Evolutionary conservation across 176 grass and related monocot genomes (phyloP), one percentile per base, ranked within the genome.

Genomic region (Raddia distichophylla): DNA sequence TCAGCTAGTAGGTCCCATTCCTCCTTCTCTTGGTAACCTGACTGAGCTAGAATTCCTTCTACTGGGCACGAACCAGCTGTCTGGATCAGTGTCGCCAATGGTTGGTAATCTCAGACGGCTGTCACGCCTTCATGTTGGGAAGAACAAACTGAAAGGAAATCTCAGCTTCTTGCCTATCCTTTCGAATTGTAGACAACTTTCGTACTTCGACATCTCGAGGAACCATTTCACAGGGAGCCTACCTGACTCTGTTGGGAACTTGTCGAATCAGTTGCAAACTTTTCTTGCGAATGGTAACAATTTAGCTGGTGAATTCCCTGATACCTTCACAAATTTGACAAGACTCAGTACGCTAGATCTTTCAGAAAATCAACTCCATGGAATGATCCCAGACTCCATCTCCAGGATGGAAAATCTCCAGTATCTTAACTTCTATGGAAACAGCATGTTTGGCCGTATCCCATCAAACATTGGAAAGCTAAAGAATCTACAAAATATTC

Each of bases 311-410:
- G 15, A 10, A 5, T 20, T 82, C 19, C 79, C 79, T 50, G 46
- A 67, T 35, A 20, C 55, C 34, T 4, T 82, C 1, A 71, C 79
- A 71, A 81, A 82, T 47, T 47, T 82, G 13, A 82, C 43, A 22
- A 48, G 10, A 4, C 67, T 82, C 6, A 1, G 0, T 1, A 0
- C 0, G 8, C 5, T 61, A 12, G 1, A 7, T 2, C 32, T 82
- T 49, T 1, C 19, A 0, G 35, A 50, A 45, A 82, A 82, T 67
- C 42, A 19, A 37, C 22, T 82, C 5, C 71, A 15, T 0, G 46
- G 32, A 3, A 32, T 16, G 35, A 71, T 81, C 5, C 79, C 79
- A 71, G 55, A 71, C 8, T 60, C 54, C 2, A 60, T 81, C 54
- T 37, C 5, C 1, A 3, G 6, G 40, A 13, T 81, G 67, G 52